Base-by-base conservation (phyloP, 805 yeast genomes). In the Jamesozyma lodderae region DNA sequence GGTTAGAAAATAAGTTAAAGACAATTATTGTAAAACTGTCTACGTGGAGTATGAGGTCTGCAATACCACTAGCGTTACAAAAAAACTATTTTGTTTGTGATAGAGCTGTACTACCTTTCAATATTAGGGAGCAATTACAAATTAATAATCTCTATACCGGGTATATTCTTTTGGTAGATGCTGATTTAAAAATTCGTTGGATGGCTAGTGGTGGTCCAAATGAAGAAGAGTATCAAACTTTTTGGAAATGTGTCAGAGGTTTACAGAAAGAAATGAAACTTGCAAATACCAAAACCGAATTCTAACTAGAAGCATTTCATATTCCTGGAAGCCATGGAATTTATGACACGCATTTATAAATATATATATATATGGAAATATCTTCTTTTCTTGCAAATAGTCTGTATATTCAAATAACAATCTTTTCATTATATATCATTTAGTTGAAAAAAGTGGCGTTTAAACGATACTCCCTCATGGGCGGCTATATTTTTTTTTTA, bases 141-240 rank as follows among this genome's bases (percentile, higher is more conserved):
- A 73, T 87, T 47, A 79, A 77, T 39, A 90, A 90, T 55, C 70
- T 75, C 17, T 82, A 81, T 49, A 75, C 94, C 2, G 97, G 97
- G 0, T 87, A 84, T 53, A 66, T 87, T 9, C 81, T 86, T 46
- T 64, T 90, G 4, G 70, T 92, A 25, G 98, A 92, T 53, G 67
- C 67, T 13, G 66, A 76, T 11, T 79, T 81, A 36, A 79, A 73
- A 50, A 80, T 92, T 38, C 68, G 97, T 49, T 90, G 97, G 97
- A 87, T 86, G 18, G 83, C 86, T 4, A 76, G 94, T 48, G 98
- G 97, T 2, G 73, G 71, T 28, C 81, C 95, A 1, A 68, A 69
- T 13, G 75, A 70, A n/a, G 70, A 71, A 24, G 98, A 92, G 48
- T 62, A 66, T 34, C 65, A 66, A 14, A 63, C 74, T 13, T 58